These are phyloP conservation scores for Kazachstania sp. DNA, from an alignment of 1,139 yeast species.

Conservation along the genomic window DNA sequence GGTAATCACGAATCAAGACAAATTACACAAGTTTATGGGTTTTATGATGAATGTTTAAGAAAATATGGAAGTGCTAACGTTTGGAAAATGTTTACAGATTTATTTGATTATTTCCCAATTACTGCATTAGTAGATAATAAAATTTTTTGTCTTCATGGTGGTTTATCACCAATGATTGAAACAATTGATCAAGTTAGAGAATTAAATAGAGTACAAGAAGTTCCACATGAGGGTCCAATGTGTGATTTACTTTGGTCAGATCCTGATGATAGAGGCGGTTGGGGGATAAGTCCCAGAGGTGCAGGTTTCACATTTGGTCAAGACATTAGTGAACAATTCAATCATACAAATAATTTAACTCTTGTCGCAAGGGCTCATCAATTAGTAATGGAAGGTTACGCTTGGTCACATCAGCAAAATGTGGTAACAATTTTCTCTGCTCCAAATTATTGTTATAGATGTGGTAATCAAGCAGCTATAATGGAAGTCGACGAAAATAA, in stretches of 20 bases:
- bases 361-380: constrained; percentile 91
- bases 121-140: constrained; percentile 76
- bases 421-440: constrained; percentile 96
- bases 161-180: constrained; percentile 80
- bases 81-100: constrained; percentile 86
- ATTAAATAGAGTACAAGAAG: constrained; percentile 80
- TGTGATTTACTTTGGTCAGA: constrained; percentile 92
- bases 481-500: constrained; percentile 96
- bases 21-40: constrained; percentile 89
- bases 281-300: constrained; percentile 93
- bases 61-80: constrained; percentile 87
- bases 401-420: constrained; percentile 71
- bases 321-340: constrained; percentile 72
- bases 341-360: constrained; percentile 64
- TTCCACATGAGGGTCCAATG: constrained; percentile 96
- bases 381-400: constrained; percentile 88
- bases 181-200: constrained; percentile 74
- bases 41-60: constrained; percentile 85
- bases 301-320: constrained; percentile 92
- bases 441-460: constrained; percentile 92
- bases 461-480: constrained; percentile 98
- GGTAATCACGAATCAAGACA: constrained; percentile 95
- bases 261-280: constrained; percentile 85
- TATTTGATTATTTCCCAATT: constrained; percentile 79
- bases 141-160: constrained; percentile 86